Conservation (phyloP, 352 stramenopile species). For the Phytophthora crassamura region DNA sequence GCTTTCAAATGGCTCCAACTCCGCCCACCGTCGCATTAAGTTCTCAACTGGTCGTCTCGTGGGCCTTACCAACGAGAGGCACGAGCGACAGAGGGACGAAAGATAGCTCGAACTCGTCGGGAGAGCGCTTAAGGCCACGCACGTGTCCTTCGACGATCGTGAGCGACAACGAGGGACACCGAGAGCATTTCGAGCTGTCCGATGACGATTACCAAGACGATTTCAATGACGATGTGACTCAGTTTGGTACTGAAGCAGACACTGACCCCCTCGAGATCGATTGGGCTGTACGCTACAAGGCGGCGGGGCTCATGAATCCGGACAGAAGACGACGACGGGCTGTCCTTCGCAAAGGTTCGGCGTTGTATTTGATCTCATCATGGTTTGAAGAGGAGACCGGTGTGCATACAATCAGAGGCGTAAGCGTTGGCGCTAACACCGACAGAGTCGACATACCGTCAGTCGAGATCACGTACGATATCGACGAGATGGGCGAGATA, state of each 20-base stretch:
- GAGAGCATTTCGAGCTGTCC: slow-evolving; percentile 12
- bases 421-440: slow-evolving; percentile 1
- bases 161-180: slow-evolving; percentile 36
- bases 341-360: slow-evolving; percentile 21
- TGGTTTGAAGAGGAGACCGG: slow-evolving; percentile 38
- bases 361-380: slow-evolving; percentile 26
- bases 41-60: slow-evolving; percentile 27
- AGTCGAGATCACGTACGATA: slow-evolving; percentile 20
- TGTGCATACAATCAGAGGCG: slow-evolving; percentile 22
- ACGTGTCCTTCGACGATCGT: slow-evolving; percentile 64
- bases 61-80: slow-evolving; percentile 12
- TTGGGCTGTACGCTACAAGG: slow-evolving; percentile 27
- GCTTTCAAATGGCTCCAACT: slow-evolving; percentile 44
- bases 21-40: slow-evolving; percentile 4
- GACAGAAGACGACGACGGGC: slow-evolving; percentile 21
- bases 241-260: slow-evolving; percentile 16
- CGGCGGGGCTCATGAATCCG: slow-evolving; percentile 19
- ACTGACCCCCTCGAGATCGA: slow-evolving; percentile 16
- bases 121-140: slow-evolving; percentile 35
- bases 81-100: neutral
- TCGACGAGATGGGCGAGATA: slow-evolving; percentile 28
- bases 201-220: slow-evolving; percentile 23
- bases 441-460: slow-evolving; percentile 1
- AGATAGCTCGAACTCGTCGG: slow-evolving; percentile 7
- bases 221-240: slow-evolving; percentile 8